These are phyloP conservation scores for Fusarium buharicum DNA, from an alignment of 2,329 filamentous ascomycete genomes.

Conservation along the genomic window DNA sequence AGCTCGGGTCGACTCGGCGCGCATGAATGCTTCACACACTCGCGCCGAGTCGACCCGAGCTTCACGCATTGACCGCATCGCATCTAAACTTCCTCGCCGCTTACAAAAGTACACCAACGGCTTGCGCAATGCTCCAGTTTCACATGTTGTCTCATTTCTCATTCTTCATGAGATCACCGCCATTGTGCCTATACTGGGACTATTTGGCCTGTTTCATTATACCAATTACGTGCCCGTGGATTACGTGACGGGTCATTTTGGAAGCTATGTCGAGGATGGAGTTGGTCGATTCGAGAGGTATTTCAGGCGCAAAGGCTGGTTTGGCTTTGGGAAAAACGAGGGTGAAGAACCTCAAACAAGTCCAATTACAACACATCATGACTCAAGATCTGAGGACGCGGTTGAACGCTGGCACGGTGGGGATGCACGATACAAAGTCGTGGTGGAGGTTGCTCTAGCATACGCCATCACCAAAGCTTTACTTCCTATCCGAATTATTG, in stretches of 20 bases:
- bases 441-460: slow-evolving; percentile 81
- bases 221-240: slow-evolving; percentile 74
- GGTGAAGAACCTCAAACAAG: neutral
- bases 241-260: slow-evolving; percentile 62
- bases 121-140: slow-evolving; percentile 79
- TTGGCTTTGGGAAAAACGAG: slow-evolving; percentile 64
- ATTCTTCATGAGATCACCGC: slow-evolving; percentile 93
- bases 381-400: slow-evolving; percentile 44
- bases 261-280: slow-evolving; percentile 66
- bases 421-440: slow-evolving; percentile 64
- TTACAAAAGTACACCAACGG: slow-evolving; percentile 75
- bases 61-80: slow-evolving; percentile 58
- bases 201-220: slow-evolving; percentile 84
- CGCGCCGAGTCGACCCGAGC: slow-evolving; percentile 47
- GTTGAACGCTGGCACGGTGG: slow-evolving; percentile 52
- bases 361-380: slow-evolving; percentile 5
- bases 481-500: slow-evolving; percentile 77
- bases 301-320: slow-evolving; percentile 83
- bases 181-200: slow-evolving; percentile 77
- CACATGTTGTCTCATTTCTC: slow-evolving; percentile 86
- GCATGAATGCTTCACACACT: slow-evolving; percentile 11
- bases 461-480: slow-evolving; percentile 91
- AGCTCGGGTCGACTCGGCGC: too few relatives aligned
- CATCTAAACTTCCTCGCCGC: slow-evolving; percentile 69
- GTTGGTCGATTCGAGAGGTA: slow-evolving; percentile 81